Percentiles rank a stretch among this genome's conserved stretches.
Evolutionary conservation across 306 rosid species (phyloP).

Genomic region (Alnus glutinosa): DNA sequence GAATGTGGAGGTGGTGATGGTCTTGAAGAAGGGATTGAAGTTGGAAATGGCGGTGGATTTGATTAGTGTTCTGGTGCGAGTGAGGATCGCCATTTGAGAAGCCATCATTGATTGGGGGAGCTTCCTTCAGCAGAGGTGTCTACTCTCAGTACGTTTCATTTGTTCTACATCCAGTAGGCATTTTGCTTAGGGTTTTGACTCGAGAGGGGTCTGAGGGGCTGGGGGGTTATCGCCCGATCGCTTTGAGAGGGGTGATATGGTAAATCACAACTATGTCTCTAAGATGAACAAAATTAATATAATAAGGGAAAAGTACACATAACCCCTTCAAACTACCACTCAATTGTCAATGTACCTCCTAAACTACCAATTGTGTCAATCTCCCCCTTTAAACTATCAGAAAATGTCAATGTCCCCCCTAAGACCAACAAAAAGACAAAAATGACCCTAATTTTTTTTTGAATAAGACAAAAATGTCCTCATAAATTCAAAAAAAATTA

Average conservation of each 20-base stretch:
- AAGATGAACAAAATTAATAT: no score
- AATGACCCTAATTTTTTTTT: no score
- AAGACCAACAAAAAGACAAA: no score
- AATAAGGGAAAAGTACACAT: no score
- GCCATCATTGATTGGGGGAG: constrained; percentile 50
- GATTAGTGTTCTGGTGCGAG: constrained; percentile 52
- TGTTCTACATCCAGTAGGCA: background rate
- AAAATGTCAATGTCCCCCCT: no score
- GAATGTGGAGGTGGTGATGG: constrained; percentile 63
- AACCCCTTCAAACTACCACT: no score
- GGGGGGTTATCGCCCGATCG: background rate
- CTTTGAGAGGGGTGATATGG: background rate
- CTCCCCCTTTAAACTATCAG: no score
- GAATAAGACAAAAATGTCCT: no score
- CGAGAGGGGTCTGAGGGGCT: background rate
- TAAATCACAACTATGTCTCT: no score
- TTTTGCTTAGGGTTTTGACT: background rate
- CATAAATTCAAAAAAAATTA: no score
- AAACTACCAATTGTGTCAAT: no score
- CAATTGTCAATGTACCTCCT: no score
- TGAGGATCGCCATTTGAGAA: constrained; percentile 70
- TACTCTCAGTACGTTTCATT: background rate
- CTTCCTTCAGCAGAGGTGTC: background rate
- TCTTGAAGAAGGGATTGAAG: constrained; percentile 23
- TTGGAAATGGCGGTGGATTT: constrained; percentile 24